Evolutionary conservation across 176 grass and related monocot genomes (phyloP), one percentile per base, ranked within the genome.

Genomic region (Avena atlantica): DNA sequence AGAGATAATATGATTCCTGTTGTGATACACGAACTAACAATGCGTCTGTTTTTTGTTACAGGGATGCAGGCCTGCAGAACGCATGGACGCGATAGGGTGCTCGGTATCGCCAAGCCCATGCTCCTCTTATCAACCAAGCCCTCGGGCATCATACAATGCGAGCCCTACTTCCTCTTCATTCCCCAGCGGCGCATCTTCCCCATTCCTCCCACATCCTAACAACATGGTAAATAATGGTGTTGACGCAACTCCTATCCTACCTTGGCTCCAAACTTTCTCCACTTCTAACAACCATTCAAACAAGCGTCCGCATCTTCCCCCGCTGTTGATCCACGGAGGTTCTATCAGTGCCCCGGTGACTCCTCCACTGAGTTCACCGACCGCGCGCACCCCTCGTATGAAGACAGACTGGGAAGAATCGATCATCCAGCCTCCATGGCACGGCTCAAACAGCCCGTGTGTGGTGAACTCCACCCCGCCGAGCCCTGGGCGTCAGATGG

Each of bases 311-410:
- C 86, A 90, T 6, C 83, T 94, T n/a, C 92, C 91, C 6, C 94
- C 89, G 20, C 74, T 99, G 50, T 58, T 91, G 85, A 88, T 88
- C 59, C 89, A 91, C 16, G 84, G 91, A 17, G 88, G 93, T 29
- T 95, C 93, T n/a, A 98, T 95, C 3, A 98, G 95, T 17, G 95
- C 95, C 6, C 95, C 95, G 10, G 95, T 98, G 34, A 95, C 95
- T 55, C 95, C 95, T 84, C 93, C 95, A n/a, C 74, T 98, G 15
- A 92, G 95, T 49, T 95, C 95, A 2, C 93, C 95, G 0, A 89
- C 93, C 0, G 87, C 95, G 0, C 85, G 91, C 9, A 90, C 95
- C 13, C 91, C 95, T 9, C 89, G 87, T 0, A 87, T 91, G 85
- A 92, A 90, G 65, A 59, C 89, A 1, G 88, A 90, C 25, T 93